Conservation (phyloP, 495 filamentous ascomycete species). For the Hypoxylon crocopeplum region DNA sequence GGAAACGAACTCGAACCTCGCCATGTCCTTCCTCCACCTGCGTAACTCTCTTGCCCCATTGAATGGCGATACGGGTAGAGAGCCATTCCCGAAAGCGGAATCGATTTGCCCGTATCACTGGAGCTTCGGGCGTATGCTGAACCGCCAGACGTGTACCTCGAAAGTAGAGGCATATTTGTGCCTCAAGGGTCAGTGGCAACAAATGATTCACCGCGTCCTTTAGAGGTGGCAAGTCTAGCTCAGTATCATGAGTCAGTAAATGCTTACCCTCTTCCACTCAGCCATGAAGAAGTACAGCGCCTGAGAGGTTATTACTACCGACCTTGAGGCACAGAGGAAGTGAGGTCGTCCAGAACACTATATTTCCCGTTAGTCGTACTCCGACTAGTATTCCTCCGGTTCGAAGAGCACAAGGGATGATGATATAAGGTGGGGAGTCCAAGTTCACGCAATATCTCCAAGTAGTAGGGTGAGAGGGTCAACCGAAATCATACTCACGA, state of each 20-base stretch:
- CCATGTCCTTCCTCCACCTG: constrained; percentile 44
- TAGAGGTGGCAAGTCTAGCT: constrained; percentile 27
- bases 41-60: constrained; percentile 42
- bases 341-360: constrained; percentile 24
- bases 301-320: constrained; percentile 30
- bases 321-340: constrained; percentile 50
- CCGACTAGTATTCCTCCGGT: no score
- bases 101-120: constrained; percentile 57
- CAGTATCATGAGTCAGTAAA: background rate
- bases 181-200: constrained; percentile 54
- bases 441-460: no score
- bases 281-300: no score
- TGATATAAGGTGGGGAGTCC: no score
- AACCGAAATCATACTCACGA: constrained; percentile 54
- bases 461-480: no score
- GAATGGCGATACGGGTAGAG: constrained; percentile 39
- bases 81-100: constrained; percentile 43
- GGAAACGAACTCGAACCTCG: constrained; percentile 71
- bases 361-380: constrained; percentile 42
- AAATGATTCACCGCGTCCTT: constrained; percentile 49
- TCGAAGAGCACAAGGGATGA: background rate
- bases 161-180: constrained; percentile 49
- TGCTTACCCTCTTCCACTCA: no score
- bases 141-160: constrained; percentile 15
- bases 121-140: constrained; percentile 37